Evolutionary conservation across 1,139 yeast genomes (phyloP).

Genomic region (Keqinozyma sinolaborantium): DNA sequence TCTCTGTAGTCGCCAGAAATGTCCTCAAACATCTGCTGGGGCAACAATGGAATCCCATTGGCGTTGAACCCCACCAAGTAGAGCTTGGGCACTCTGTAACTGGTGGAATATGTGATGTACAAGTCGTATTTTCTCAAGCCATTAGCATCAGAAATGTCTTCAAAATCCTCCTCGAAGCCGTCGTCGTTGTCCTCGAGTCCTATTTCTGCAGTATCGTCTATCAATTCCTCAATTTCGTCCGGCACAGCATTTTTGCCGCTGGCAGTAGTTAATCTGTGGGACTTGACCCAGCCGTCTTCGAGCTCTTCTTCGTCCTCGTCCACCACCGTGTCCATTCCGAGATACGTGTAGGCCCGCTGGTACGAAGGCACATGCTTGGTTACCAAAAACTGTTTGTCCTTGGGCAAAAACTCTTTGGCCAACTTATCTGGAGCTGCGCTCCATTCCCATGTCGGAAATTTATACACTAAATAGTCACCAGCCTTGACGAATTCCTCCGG

Average conservation of each 20-base stretch:
- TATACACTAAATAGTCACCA: slow-evolving; percentile 86
- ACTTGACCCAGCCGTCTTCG: slow-evolving; percentile 61
- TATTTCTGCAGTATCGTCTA: slow-evolving; percentile 33
- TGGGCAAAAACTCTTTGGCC: slow-evolving; percentile 72
- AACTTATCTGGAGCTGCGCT: slow-evolving; percentile 60
- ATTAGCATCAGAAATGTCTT: slow-evolving; percentile 29
- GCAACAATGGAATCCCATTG: slow-evolving; percentile 81
- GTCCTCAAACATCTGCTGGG: slow-evolving; percentile 92
- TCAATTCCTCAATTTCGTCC: slow-evolving; percentile 39
- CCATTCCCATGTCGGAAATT: slow-evolving; percentile 99
- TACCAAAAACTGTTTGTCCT: slow-evolving; percentile 80
- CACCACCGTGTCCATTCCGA: slow-evolving; percentile 34
- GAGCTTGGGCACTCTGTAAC: slow-evolving; percentile 93
- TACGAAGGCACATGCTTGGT: slow-evolving; percentile 88
- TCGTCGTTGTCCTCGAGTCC: slow-evolving; percentile 22
- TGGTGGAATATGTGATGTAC: slow-evolving; percentile 88
- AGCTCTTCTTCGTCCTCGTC: slow-evolving; percentile 35
- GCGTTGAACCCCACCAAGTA: slow-evolving; percentile 84
- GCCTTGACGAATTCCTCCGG: slow-evolving; percentile 92
- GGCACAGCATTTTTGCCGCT: slow-evolving; percentile 16
- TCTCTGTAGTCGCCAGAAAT: slow-evolving; percentile 88
- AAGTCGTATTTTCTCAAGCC: slow-evolving; percentile 75
- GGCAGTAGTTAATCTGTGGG: slow-evolving; percentile 12
- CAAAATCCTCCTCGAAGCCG: slow-evolving; percentile 31
- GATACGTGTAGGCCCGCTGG: slow-evolving; percentile 64